Base-by-base conservation (phyloP, 441 rosid genomes). In the Erodium chrysanthum region DNA sequence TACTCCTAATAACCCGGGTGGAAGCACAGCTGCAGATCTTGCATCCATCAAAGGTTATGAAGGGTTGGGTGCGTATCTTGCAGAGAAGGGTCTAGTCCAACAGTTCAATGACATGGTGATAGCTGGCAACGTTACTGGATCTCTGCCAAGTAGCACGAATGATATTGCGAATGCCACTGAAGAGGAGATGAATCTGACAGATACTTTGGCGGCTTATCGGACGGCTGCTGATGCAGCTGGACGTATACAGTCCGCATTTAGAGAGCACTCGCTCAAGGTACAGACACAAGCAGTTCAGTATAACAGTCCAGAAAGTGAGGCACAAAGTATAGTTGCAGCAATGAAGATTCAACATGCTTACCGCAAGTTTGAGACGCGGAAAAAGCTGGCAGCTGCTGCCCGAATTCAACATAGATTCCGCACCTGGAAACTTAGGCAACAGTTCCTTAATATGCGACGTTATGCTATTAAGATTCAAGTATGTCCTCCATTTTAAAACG, bases 201-300 rank as follows among this genome's bases (percentile, higher is more conserved):
- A 92, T 66, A 79, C 93, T 66, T 75, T 95, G 80, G 84, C 90
- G 12, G 96, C 99, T 61, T 90, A 92, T 73, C 70, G 90, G 61
- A 90, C 92, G 14, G 88, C 93, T 65, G 98, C 97, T 66, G 97
- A 84, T 74, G 99, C 98, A 5, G 99, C 99, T 4, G 92, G 89
- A 1, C 93, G 93, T 14, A 95, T 95, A 74, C 97, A 95, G 65
- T 76, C 70, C 71, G 98, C 99, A 52, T 82, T 90, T 73, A 84
- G 97, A 75, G 98, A 87, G 75, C 94, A 86, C 48, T 85, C 95
- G 18, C 75, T 95, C 7, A 85, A 92, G 74, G 73, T 83, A 23
- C 81, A 81, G 74, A 76, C 96, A 33, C 70, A 70, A 33, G 88
- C 87, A 23, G 81, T 87, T 65, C 64, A 77, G 77, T 67, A 9